Evolutionary conservation across 495 filamentous ascomycete genomes (phyloP).

Genomic region (Lichina pygmaea): DNA sequence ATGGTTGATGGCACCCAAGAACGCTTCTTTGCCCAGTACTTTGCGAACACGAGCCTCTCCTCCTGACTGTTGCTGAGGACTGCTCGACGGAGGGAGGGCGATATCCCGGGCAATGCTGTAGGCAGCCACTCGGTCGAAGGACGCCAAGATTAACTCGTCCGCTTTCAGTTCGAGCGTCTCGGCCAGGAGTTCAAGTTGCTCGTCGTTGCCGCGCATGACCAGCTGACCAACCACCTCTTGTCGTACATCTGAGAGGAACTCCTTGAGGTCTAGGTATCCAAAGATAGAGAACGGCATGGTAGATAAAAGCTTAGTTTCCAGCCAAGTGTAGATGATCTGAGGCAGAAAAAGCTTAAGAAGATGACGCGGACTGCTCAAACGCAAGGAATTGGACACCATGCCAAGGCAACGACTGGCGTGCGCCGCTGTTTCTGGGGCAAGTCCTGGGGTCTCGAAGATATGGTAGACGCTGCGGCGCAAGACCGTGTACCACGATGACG

Average conservation of each 20-base stretch:
- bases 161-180: constrained; percentile 23
- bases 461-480: constrained; percentile 67
- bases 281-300: constrained; percentile 63
- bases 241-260: constrained; percentile 44
- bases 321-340: constrained; percentile 87
- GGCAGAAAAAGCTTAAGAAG: constrained; percentile 74
- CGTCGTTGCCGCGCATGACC: constrained; percentile 52
- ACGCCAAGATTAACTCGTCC: constrained; percentile 29
- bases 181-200: constrained; percentile 30
- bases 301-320: constrained; percentile 28
- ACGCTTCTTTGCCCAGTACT: constrained; percentile 36
- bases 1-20: constrained; percentile 26
- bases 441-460: constrained; percentile 68
- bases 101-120: constrained; percentile 68
- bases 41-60: constrained; percentile 44
- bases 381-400: constrained; percentile 34
- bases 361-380: constrained; percentile 31
- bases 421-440: constrained; percentile 26
- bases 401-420: constrained; percentile 46
- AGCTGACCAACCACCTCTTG: constrained; percentile 63
- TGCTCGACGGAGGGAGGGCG: constrained; percentile 21
- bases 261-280: constrained; percentile 38
- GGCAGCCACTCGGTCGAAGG: constrained; percentile 56
- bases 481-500: constrained; percentile 54
- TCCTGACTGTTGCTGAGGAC: constrained; percentile 15